A percentile compares a stretch with the other conserved stretches of the same genome.
Conservation (phyloP, 2,329 filamentous ascomycete genomes). For the Cyanodermella asteris region DNA sequence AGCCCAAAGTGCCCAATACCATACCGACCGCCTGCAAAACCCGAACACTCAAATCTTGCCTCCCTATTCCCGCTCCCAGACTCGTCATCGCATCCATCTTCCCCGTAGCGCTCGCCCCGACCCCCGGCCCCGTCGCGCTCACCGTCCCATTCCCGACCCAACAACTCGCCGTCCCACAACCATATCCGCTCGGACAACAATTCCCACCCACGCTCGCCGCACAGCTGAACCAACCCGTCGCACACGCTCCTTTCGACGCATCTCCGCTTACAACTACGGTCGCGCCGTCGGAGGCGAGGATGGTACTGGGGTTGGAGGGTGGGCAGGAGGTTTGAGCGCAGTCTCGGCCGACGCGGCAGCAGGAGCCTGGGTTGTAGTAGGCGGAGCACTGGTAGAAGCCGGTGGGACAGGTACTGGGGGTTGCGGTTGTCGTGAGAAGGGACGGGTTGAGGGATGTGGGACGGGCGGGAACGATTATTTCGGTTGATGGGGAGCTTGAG, state of each 20-base stretch:
- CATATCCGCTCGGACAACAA: constrained; percentile 63
- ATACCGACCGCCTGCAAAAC: neutral
- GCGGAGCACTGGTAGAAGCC: constrained; percentile 85
- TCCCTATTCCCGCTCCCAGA: neutral
- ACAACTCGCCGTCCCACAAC: constrained; percentile 57
- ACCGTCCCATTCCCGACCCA: constrained; percentile 27
- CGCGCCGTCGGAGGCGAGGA: constrained; percentile 39
- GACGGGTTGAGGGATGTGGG: constrained; percentile 12
- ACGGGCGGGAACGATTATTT: constrained; percentile 7
- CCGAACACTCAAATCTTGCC: too few relatives aligned
- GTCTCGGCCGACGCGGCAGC: constrained; percentile 70
- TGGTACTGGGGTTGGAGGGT: constrained; percentile 35
- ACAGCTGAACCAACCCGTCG: constrained; percentile 58
- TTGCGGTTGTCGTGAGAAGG: constrained; percentile 14
- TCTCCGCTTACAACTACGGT: constrained; percentile 41
- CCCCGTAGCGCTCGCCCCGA: constrained; percentile 10
- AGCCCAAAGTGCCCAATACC: too few relatives aligned
- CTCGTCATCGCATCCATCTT: neutral
- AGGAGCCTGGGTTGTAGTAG: constrained; percentile 57
- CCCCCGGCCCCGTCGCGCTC: constrained; percentile 30
- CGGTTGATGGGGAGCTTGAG: neutral
- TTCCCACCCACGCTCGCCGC: constrained; percentile 45
- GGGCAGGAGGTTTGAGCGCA: constrained; percentile 68
- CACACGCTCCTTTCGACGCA: constrained; percentile 33
- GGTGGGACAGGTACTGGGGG: constrained; percentile 44